phyloP scores from a whole-genome alignment of 768 basidiomycete genomes.

The Artomyces pyxidatus region DNA sequence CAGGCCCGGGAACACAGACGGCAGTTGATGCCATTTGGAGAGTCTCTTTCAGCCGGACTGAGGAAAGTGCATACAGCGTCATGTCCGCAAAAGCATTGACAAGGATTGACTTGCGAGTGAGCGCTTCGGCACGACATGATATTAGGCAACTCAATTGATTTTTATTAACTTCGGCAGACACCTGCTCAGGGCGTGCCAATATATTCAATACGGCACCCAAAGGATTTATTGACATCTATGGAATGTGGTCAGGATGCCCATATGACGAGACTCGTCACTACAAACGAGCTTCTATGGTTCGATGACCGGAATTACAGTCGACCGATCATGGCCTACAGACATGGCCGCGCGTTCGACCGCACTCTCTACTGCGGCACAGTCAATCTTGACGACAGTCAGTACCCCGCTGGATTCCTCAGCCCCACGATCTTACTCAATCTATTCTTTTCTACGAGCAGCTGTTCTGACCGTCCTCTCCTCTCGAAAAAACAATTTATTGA shows the following conservation, averaged over 20 bases:
- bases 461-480: conserved; percentile 52
- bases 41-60: no score
- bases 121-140: no score
- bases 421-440: not conserved
- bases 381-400: conserved; percentile 25
- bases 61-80: no score
- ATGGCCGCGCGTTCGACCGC: conserved; percentile 53
- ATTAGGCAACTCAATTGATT: not conserved
- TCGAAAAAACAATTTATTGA: conserved; percentile 46
- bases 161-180: no score
- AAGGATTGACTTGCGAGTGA: no score
- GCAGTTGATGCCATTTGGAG: no score
- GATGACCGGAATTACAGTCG: conserved; percentile 50
- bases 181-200: conserved; percentile 15
- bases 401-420: not conserved
- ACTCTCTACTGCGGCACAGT: conserved; percentile 40
- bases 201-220: conserved; percentile 26
- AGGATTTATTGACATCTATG: conserved; percentile 45
- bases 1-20: no score
- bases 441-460: conserved; percentile 30
- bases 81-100: no score
- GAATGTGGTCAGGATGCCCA: conserved; percentile 36
- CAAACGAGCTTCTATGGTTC: conserved; percentile 59
- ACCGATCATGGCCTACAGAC: conserved; percentile 55
- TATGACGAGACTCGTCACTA: conserved; percentile 49